These are phyloP conservation scores for Aspergillus affinis DNA, from an alignment of 495 filamentous ascomycete genomes.

Conservation along the genomic window DNA sequence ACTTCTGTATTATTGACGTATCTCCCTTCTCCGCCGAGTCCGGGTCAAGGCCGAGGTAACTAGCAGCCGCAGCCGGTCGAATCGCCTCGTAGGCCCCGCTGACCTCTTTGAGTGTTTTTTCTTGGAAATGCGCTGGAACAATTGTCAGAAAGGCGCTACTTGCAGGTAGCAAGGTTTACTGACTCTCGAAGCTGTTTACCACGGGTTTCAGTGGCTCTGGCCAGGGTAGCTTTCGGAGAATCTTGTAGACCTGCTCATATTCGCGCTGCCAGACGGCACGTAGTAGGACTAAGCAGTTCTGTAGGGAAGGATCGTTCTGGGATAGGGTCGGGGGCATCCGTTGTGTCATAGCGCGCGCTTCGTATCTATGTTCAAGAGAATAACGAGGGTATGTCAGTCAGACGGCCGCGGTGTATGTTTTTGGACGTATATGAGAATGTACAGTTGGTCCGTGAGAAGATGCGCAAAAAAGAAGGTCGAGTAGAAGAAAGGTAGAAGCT, in stretches of 20 bases:
- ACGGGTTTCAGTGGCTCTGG: constrained; percentile 37
- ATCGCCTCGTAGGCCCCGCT: constrained; percentile 52
- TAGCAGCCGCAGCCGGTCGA: constrained; percentile 42
- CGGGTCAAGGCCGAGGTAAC: constrained; percentile 46
- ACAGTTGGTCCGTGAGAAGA: constrained; percentile 54
- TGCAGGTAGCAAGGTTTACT: constrained; percentile 5
- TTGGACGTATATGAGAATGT: constrained; percentile 7
- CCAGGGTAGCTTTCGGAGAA: constrained; percentile 46
- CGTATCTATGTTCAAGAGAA: constrained; percentile 32
- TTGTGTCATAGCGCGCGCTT: constrained; percentile 52
- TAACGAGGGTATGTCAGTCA: constrained; percentile 9
- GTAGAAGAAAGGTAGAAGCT: constrained; percentile 48
- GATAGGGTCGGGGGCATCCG: constrained; percentile 43
- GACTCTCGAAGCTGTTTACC: constrained; percentile 45
- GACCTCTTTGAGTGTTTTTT: constrained; percentile 47
- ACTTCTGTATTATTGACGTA: constrained; percentile 34
- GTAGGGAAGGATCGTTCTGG: constrained; percentile 41
- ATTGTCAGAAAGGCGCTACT: background rate
- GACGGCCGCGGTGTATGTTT: background rate
- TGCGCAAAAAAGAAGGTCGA: constrained; percentile 53
- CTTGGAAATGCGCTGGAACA: constrained; percentile 40
- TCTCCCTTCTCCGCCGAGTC: constrained; percentile 31
- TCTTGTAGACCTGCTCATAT: constrained; percentile 42
- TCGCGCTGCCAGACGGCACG: constrained; percentile 51
- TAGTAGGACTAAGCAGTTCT: constrained; percentile 46